Base-by-base conservation (phyloP, 1,284 basidiomycete species). In the Ustilago hordei region DNA sequence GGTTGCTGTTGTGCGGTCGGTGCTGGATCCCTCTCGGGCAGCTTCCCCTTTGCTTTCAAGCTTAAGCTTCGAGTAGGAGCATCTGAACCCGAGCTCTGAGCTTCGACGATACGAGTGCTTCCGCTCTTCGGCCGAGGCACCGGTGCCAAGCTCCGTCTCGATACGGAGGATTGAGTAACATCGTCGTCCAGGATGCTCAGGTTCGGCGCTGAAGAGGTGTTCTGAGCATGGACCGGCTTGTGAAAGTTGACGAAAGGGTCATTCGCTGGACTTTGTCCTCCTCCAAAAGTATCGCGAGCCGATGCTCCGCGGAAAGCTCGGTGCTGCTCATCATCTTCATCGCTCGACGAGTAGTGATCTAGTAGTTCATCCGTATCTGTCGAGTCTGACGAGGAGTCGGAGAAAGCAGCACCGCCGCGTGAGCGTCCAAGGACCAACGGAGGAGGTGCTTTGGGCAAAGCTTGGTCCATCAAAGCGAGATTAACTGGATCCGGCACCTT, bases 381-480 rank as follows among this genome's bases (percentile, higher is more conserved):
- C n/a, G 71, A 75, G 2, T 70, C 71, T 1, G 70, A 68, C 11
- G 78, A 80, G 0, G 79, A 81, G 35, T 76, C 74, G 4, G 76
- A 81, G 52, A 68, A 79, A 11, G 76, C 76, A n/a, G 76, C 79
- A 4, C 76, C 76, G 17, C 79, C 76, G 13, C 79, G 64, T 3
- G 76, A 79, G 3, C 79, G 59, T 11, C 79, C 79, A 2, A 81
- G 45, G 2, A 73, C 76, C 6, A 81, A 60, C 3, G 79, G 79
- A 3, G 76, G 79, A 5, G 79, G 79, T 4, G 79, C 79, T 34
- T 69, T 73, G 4, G 79, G 76, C 32, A 76, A 39, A 2, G 45
- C 65, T 17, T 64, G 58, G 15, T 75, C 71, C 73, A 76, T 69
- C 34, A 59, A 28, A 13, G 69, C 64, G 11, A 79, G 66, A 8